Percentiles rank a stretch among this genome's conserved stretches.
These are phyloP conservation scores for Fusarium foetens DNA, from an alignment of 2,329 filamentous ascomycete species.

Conservation along the genomic window DNA sequence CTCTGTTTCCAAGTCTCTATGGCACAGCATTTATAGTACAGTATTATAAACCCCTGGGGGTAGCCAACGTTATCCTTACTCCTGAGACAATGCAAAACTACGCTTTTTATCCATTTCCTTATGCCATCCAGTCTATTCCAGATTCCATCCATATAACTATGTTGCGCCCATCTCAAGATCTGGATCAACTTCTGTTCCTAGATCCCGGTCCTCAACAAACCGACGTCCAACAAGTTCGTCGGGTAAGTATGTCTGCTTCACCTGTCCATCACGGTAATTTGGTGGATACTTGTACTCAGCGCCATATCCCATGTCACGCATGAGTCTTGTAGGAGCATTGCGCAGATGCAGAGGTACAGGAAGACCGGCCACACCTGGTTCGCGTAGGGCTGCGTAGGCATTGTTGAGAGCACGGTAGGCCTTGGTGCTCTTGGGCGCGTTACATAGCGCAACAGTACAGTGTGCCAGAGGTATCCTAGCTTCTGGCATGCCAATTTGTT, in stretches of 20 bases:
- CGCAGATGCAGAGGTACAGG: slow-evolving; percentile 88
- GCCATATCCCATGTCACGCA: slow-evolving; percentile 93
- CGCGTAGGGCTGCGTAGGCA: slow-evolving; percentile 79
- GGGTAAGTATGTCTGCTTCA: slow-evolving; percentile 91
- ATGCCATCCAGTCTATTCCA: neutral
- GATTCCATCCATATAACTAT: neutral
- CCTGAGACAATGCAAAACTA: slow-evolving; percentile 16
- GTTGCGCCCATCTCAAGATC: slow-evolving; percentile 61
- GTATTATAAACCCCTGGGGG: slow-evolving; percentile 10
- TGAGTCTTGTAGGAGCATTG: slow-evolving; percentile 90
- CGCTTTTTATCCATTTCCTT: slow-evolving; percentile 9
- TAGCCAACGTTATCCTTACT: slow-evolving; percentile 17
- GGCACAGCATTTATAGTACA: slow-evolving; percentile 7
- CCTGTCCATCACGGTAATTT: slow-evolving; percentile 82
- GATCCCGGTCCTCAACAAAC: slow-evolving; percentile 83
- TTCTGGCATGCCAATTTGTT: slow-evolving; percentile 96
- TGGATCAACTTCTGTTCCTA: slow-evolving; percentile 82
- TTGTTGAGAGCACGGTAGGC: slow-evolving; percentile 86
- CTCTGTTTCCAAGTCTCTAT: slow-evolving; percentile 6
- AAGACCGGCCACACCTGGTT: slow-evolving; percentile 83
- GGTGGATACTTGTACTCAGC: slow-evolving; percentile 97
- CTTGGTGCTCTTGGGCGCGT: slow-evolving; percentile 87
- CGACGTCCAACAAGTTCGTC: slow-evolving; percentile 73
- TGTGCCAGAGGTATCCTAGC: slow-evolving; percentile 93
- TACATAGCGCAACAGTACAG: slow-evolving; percentile 80